These are phyloP conservation scores for Hanseniaspora pseudoguilliermondii DNA, from an alignment of 805 yeast genomes.

Conservation along the genomic window DNA sequence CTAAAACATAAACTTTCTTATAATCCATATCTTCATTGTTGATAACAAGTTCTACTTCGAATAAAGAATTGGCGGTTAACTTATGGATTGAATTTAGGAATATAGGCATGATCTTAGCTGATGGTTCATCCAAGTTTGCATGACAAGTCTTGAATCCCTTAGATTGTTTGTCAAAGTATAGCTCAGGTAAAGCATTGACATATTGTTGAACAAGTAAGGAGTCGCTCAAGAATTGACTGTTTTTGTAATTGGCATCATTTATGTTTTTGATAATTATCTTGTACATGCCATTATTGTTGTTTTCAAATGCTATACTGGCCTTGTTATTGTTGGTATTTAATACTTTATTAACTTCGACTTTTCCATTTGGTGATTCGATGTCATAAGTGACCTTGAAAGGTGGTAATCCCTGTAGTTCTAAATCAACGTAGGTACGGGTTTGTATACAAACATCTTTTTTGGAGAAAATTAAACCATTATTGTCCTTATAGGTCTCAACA, in stretches of 20 bases:
- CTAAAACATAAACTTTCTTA: slow-evolving; percentile 35
- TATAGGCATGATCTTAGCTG: slow-evolving; percentile 35
- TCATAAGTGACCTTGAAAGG: slow-evolving; percentile 63
- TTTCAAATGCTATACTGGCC: slow-evolving; percentile 35
- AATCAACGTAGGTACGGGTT: slow-evolving; percentile 36
- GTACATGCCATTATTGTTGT: slow-evolving; percentile 46
- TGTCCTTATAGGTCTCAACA: slow-evolving; percentile 21
- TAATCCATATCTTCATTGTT: slow-evolving; percentile 49
- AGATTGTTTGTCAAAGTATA: slow-evolving; percentile 34
- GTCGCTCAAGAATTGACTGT: slow-evolving; percentile 25
- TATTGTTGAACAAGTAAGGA: slow-evolving; percentile 34
- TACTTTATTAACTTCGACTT: slow-evolving; percentile 23
- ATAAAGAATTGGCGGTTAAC: slow-evolving; percentile 47
- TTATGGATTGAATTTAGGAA: slow-evolving; percentile 32
- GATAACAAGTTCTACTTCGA: slow-evolving; percentile 42
- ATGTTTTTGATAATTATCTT: slow-evolving; percentile 48
- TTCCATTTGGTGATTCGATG: slow-evolving; percentile 47
- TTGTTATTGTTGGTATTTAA: slow-evolving; percentile 42
- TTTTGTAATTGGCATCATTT: slow-evolving; percentile 51
- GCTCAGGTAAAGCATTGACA: slow-evolving; percentile 53
- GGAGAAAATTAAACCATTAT: slow-evolving; percentile 15
- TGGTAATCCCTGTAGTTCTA: slow-evolving; percentile 43
- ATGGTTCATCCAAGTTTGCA: slow-evolving; percentile 27
- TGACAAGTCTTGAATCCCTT: slow-evolving; percentile 40
- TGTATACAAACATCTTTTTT: slow-evolving; percentile 37